Evolutionary conservation across 2,329 filamentous ascomycete species (phyloP).

Genomic region (Aspergillus transmontanensis): DNA sequence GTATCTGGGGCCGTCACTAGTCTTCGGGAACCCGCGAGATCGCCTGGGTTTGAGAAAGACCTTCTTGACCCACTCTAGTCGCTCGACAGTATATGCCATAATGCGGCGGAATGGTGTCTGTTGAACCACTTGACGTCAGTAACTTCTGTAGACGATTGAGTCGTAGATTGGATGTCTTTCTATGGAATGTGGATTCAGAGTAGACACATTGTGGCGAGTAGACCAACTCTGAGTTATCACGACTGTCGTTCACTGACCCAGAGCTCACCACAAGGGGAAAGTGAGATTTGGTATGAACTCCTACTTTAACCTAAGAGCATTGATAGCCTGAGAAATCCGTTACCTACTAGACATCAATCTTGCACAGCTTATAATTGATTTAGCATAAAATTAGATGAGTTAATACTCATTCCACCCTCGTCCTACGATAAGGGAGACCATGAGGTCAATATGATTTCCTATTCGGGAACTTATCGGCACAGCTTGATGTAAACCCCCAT

Average conservation of each 20-base stretch:
- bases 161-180: not conserved
- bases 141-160: not conserved
- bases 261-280: not conserved
- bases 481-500: too few relatives aligned
- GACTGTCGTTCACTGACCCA: not conserved
- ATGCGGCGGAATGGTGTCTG: not conserved
- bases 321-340: too few relatives aligned
- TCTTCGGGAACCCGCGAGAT: not conserved
- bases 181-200: too few relatives aligned
- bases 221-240: not conserved
- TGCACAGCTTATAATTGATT: too few relatives aligned
- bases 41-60: constrained; percentile 6
- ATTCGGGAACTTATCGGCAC: too few relatives aligned
- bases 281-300: not conserved
- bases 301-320: not conserved
- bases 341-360: too few relatives aligned
- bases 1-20: constrained; percentile 6
- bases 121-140: not conserved
- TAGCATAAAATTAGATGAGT: too few relatives aligned
- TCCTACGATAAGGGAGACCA: too few relatives aligned
- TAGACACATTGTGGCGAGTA: too few relatives aligned
- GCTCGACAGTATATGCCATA: constrained; percentile 7
- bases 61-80: not conserved
- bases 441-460: too few relatives aligned
- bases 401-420: too few relatives aligned